Evolutionary conservation across 2,329 filamentous ascomycete genomes (phyloP).

Genomic region (Diplocarpon rosae): DNA sequence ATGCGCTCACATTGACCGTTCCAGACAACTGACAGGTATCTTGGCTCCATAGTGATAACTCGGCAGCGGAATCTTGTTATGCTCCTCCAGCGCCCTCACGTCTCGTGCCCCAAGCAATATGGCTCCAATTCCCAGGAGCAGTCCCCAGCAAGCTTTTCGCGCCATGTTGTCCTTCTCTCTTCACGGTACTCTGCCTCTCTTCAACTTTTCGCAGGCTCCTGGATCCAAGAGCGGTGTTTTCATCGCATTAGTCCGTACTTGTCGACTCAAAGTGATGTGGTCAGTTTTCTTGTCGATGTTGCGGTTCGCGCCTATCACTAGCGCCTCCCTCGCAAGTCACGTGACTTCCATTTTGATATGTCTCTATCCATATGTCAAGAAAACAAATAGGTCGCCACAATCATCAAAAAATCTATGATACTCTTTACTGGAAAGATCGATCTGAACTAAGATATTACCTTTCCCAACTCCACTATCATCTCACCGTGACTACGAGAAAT

Average conservation of each 20-base stretch:
- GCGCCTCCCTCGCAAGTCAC: too few species aligned
- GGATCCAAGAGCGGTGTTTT: not conserved
- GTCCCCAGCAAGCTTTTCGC: conserved; percentile 1
- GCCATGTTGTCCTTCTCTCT: conserved; percentile 6
- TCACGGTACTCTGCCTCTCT: not conserved
- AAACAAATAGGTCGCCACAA: too few species aligned
- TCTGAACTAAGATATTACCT: too few species aligned
- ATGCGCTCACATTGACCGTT: conserved; percentile 55
- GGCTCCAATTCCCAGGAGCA: conserved; percentile 4
- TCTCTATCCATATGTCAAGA: too few species aligned
- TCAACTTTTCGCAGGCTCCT: conserved; percentile 3
- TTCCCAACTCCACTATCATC: too few species aligned
- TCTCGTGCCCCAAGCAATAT: conserved; percentile 2
- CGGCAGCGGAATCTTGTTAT: conserved; percentile 32
- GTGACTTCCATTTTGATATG: too few species aligned
- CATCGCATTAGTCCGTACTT: not conserved
- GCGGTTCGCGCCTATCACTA: too few species aligned
- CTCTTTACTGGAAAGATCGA: too few species aligned
- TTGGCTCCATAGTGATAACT: conserved; percentile 56
- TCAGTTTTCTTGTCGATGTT: not conserved
- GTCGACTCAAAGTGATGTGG: conserved; percentile 1
- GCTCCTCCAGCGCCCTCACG: conserved; percentile 13
- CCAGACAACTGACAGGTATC: conserved; percentile 63
- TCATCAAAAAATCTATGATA: too few species aligned
- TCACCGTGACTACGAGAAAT: too few species aligned